Conservation (phyloP, 2,329 filamentous ascomycete species). For the Aspergillus sp. region DNA sequence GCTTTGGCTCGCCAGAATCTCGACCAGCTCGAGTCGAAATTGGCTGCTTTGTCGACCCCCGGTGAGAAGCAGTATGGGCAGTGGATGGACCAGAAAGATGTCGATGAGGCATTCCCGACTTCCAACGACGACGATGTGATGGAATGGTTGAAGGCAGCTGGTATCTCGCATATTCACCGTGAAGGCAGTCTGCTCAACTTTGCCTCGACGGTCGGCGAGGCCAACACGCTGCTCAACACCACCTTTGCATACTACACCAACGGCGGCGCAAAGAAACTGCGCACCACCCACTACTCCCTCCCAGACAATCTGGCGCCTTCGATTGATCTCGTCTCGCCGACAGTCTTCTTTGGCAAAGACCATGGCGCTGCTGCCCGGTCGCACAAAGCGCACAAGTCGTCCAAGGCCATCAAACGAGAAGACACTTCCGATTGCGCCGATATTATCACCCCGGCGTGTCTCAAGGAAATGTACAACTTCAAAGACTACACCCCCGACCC, state of each 20-base stretch:
- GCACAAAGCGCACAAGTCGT: background rate
- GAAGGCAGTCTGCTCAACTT: slow-evolving; percentile 43
- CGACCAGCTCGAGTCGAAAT: slow-evolving; percentile 34
- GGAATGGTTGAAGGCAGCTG: slow-evolving; percentile 41
- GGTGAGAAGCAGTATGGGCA: slow-evolving; percentile 44
- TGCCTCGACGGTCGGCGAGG: slow-evolving; percentile 34
- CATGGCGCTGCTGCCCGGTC: slow-evolving; percentile 1
- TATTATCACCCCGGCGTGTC: slow-evolving; percentile 44
- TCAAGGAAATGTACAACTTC: slow-evolving; percentile 48
- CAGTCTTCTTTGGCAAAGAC: slow-evolving; percentile 46
- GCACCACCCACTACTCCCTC: slow-evolving; percentile 38
- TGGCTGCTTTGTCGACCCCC: slow-evolving; percentile 44
- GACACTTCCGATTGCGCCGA: slow-evolving; percentile 7
- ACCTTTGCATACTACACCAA: slow-evolving; percentile 43
- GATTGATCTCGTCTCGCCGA: slow-evolving; percentile 49
- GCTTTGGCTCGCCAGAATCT: slow-evolving; percentile 22
- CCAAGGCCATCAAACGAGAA: background rate
- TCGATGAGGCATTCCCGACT: slow-evolving; percentile 39
- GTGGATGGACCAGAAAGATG: slow-evolving; percentile 42
- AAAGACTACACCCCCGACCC: slow-evolving; percentile 42
- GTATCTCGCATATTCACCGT: slow-evolving; percentile 30
- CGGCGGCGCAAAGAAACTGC: slow-evolving; percentile 38
- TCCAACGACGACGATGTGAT: slow-evolving; percentile 33
- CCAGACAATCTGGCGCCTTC: slow-evolving; percentile 32
- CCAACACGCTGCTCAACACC: slow-evolving; percentile 45